phyloP scores from a whole-genome alignment of 306 rosid genomes.

The Dalbergia oliveri region DNA sequence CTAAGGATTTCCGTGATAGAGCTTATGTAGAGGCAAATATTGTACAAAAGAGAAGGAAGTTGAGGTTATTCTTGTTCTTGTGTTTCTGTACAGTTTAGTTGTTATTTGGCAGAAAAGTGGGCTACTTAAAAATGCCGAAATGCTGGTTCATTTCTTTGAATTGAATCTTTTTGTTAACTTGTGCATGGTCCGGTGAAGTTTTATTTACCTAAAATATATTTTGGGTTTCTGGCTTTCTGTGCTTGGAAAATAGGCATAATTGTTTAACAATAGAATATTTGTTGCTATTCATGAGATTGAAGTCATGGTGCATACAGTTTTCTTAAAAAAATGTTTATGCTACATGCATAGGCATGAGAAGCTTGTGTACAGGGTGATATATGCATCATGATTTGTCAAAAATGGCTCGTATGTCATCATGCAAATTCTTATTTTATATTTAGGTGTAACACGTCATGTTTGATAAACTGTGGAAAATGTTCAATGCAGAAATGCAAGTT shows the following conservation, averaged over 20 bases:
- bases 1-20: conserved; percentile 85
- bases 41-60: conserved; percentile 76
- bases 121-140: not conserved
- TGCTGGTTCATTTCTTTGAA: conserved; percentile 32
- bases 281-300: conserved; percentile 22
- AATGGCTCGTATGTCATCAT: conserved; percentile 6
- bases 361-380: conserved; percentile 7
- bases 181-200: conserved; percentile 20
- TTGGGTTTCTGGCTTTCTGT: conserved; percentile 17
- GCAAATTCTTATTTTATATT: conserved; percentile 13
- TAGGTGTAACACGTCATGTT: not conserved
- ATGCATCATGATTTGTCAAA: conserved; percentile 27
- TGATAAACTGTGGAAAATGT: conserved; percentile 38
- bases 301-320: conserved; percentile 22
- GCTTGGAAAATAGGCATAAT: conserved; percentile 21
- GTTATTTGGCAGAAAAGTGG: conserved; percentile 21
- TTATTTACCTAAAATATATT: conserved; percentile 6
- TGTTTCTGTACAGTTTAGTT: conserved; percentile 28
- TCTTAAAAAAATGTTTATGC: conserved; percentile 12
- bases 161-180: conserved; percentile 15
- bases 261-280: conserved; percentile 27
- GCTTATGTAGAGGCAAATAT: conserved; percentile 71
- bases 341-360: conserved; percentile 27
- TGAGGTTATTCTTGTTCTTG: conserved; percentile 59
- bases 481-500: conserved; percentile 70